Percentiles rank a stretch among this genome's conserved stretches.
phyloP scores from a whole-genome alignment of 2,329 filamentous ascomycete species.

The Calonectria pauciramosa region DNA sequence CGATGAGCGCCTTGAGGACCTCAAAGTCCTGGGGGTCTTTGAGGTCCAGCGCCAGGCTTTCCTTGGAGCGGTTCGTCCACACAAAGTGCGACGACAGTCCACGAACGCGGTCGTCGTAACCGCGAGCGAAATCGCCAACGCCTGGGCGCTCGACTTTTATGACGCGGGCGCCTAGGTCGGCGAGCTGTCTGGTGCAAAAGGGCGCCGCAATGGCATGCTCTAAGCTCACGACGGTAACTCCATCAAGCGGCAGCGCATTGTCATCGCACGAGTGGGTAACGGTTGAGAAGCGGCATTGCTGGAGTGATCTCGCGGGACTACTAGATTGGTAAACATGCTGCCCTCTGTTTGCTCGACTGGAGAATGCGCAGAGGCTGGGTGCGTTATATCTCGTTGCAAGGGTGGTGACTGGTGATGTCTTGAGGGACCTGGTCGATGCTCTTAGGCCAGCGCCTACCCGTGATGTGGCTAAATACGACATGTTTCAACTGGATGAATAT shows the following conservation, averaged over 20 bases:
- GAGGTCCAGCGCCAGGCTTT: constrained; percentile 64
- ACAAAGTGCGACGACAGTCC: constrained; percentile 67
- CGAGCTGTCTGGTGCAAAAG: constrained; percentile 67
- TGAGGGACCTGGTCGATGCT: background rate
- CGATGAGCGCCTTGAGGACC: constrained; percentile 58
- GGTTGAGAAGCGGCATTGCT: constrained; percentile 1
- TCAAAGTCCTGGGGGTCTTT: constrained; percentile 59
- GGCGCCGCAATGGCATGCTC: constrained; percentile 69
- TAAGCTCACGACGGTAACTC: constrained; percentile 58
- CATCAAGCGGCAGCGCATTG: constrained; percentile 23
- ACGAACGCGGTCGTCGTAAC: constrained; percentile 64
- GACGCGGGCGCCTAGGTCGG: constrained; percentile 66
- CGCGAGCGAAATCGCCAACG: constrained; percentile 65
- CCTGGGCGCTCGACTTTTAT: constrained; percentile 68
- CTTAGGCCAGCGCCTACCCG: background rate
- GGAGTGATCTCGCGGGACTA: background rate
- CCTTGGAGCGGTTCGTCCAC: constrained; percentile 69
- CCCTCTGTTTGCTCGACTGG: background rate
- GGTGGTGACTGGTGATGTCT: background rate
- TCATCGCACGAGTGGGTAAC: background rate
- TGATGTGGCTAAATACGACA: background rate
- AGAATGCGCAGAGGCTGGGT: background rate
- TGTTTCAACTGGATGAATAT: background rate
- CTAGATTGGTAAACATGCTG: background rate
- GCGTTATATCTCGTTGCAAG: background rate